Evolutionary conservation across 192 early-diverging fungal species (phyloP).

Genomic region (Coemansia sp.): DNA sequence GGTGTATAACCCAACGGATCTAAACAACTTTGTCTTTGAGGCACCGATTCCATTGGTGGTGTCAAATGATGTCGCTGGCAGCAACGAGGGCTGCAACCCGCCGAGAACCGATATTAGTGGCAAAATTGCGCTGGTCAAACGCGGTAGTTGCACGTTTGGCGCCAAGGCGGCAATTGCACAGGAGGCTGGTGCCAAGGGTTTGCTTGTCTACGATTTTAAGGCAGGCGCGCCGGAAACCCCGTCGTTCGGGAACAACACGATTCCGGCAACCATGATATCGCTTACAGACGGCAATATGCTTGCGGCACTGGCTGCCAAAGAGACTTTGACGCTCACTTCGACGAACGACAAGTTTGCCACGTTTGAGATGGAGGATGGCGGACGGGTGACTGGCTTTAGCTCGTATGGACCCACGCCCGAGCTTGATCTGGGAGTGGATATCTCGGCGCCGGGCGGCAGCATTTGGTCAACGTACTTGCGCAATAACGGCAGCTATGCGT

Average conservation of each 20-base stretch:
- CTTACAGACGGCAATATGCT: slow-evolving; percentile 31
- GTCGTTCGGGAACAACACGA: slow-evolving; percentile 8
- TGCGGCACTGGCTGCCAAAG: background rate
- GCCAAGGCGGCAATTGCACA: slow-evolving; percentile 46
- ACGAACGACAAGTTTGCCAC: slow-evolving; percentile 1
- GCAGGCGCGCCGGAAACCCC: slow-evolving; percentile 3
- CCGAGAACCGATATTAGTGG: slow-evolving; percentile 4
- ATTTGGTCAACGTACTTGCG: slow-evolving; percentile 61
- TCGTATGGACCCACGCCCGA: slow-evolving; percentile 64
- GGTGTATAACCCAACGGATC: background rate
- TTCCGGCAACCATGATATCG: slow-evolving; percentile 42
- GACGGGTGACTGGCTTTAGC: slow-evolving; percentile 55
- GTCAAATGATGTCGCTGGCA: background rate
- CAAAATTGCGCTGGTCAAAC: slow-evolving; percentile 45
- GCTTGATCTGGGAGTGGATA: slow-evolving; percentile 54
- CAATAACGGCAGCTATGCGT: slow-evolving; percentile 31
- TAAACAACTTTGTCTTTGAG: background rate
- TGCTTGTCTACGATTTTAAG: slow-evolving; percentile 49
- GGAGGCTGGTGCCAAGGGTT: slow-evolving; percentile 52
- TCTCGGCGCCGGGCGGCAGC: slow-evolving; percentile 63
- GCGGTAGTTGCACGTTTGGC: slow-evolving; percentile 51
- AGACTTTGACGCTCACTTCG: background rate
- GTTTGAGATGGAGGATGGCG: slow-evolving; percentile 34
- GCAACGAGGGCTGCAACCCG: background rate
- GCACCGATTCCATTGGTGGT: slow-evolving; percentile 2